Conservation (phyloP, 2,329 filamentous ascomycete genomes). For the Aspergillus ochraceus region DNA sequence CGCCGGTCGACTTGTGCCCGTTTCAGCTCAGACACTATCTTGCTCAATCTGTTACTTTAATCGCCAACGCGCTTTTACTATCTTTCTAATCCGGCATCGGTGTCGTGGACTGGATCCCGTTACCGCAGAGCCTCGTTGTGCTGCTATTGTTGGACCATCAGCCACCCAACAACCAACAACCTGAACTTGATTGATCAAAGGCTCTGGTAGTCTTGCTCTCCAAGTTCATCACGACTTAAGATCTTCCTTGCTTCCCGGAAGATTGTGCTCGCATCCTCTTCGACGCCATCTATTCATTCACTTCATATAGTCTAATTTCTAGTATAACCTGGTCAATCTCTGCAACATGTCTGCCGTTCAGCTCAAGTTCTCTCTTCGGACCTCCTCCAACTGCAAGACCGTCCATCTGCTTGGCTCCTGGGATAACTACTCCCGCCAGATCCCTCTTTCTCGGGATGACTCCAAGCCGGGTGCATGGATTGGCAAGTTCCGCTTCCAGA, state of each 20-base stretch:
- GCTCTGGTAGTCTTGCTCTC: constrained; percentile 32
- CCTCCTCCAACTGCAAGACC: constrained; percentile 94
- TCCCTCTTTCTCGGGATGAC: constrained; percentile 86
- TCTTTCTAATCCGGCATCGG: constrained; percentile 20
- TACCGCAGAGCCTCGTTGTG: constrained; percentile 18
- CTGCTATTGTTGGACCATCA: constrained; percentile 10
- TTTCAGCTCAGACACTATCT: constrained; percentile 26
- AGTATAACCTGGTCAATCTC: constrained; percentile 37
- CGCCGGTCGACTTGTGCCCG: constrained; percentile 34
- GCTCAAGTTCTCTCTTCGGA: constrained; percentile 93
- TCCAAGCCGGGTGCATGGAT: constrained; percentile 91
- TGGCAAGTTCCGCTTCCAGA: constrained; percentile 94
- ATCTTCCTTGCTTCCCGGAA: constrained; percentile 15
- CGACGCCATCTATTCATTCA: constrained; percentile 22
- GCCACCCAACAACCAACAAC: constrained; percentile 19
- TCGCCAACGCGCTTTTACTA: constrained; percentile 6
- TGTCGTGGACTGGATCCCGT: constrained; percentile 37
- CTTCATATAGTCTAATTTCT: constrained; percentile 27
- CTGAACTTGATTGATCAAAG: constrained; percentile 17
- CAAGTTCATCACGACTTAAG: constrained; percentile 17
- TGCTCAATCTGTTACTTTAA: constrained; percentile 17
- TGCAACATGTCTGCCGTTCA: constrained; percentile 82
- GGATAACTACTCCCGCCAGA: constrained; percentile 95
- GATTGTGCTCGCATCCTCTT: constrained; percentile 11
- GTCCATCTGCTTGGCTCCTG: constrained; percentile 97